Evolutionary conservation across 371 early-diverging fungal species (phyloP).

Genomic region (Conidiobolus incongruus): DNA sequence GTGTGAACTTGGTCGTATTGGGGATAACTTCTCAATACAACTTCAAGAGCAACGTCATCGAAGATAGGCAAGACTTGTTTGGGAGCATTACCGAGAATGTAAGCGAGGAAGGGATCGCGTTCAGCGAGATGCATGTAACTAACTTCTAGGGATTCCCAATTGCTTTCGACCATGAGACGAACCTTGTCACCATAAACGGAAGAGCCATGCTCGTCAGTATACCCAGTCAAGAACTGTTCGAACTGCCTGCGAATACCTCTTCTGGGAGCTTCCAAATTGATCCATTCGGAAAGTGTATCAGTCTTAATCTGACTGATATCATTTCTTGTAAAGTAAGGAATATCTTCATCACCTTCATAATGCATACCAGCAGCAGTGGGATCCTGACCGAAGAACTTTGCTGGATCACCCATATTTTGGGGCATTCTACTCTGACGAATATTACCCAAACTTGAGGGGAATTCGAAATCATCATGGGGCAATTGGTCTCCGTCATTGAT

Average conservation of each 20-base stretch:
- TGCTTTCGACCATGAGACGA: slow-evolving; percentile 66
- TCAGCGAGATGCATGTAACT: slow-evolving; percentile 56
- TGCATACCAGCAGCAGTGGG: background rate
- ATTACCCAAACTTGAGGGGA: background rate
- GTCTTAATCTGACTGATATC: slow-evolving; percentile 6
- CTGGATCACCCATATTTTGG: background rate
- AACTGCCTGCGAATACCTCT: slow-evolving; percentile 69
- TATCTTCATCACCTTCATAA: background rate
- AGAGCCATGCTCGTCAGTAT: slow-evolving; percentile 57
- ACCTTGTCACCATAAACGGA: slow-evolving; percentile 87
- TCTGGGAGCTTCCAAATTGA: slow-evolving; percentile 48
- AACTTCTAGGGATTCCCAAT: slow-evolving; percentile 69
- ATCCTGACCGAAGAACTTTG: background rate
- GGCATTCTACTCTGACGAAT: background rate
- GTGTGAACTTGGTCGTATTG: slow-evolving; percentile 80
- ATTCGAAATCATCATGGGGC: background rate
- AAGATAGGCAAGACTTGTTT: slow-evolving; percentile 71
- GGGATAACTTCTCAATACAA: slow-evolving; percentile 72
- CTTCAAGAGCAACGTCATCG: slow-evolving; percentile 80
- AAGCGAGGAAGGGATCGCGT: slow-evolving; percentile 57
- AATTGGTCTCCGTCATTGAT: background rate
- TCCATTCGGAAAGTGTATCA: slow-evolving; percentile 39
- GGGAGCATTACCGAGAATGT: slow-evolving; percentile 73
- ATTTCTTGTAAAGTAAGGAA: background rate
- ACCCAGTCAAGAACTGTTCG: slow-evolving; percentile 58